Evolutionary conservation across 2,329 filamentous ascomycete species (phyloP).

Genomic region (Penicillium aurantiogriseum): DNA sequence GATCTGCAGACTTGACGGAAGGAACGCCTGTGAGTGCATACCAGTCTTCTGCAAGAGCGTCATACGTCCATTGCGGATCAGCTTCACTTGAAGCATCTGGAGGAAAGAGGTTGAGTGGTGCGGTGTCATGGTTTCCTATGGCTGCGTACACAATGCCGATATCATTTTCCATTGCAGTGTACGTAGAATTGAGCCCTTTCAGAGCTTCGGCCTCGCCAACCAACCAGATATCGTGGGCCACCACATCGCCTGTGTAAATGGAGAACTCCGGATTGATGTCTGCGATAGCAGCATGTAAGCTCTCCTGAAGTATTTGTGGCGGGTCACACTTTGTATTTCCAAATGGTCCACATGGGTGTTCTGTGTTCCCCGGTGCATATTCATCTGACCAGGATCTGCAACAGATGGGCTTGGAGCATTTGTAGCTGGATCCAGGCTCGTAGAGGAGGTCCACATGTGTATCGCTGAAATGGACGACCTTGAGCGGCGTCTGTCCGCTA

Average conservation of each 20-base stretch:
- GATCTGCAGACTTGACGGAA: constrained; percentile 35
- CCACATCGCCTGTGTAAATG: constrained; percentile 61
- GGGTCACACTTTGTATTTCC: constrained; percentile 57
- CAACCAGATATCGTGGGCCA: constrained; percentile 51
- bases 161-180: constrained; percentile 45
- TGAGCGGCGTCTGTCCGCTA: constrained; percentile 50
- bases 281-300: constrained; percentile 48
- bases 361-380: constrained; percentile 51
- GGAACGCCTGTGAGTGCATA: constrained; percentile 46
- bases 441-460: constrained; percentile 60
- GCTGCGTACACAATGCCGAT: constrained; percentile 53
- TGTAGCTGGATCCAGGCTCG: constrained; percentile 52
- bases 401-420: constrained; percentile 61
- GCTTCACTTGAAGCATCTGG: constrained; percentile 40
- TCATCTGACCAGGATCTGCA: constrained; percentile 53
- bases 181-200: constrained; percentile 46
- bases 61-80: constrained; percentile 54
- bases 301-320: constrained; percentile 53
- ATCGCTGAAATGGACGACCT: constrained; percentile 60
- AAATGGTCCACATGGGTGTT: constrained; percentile 52
- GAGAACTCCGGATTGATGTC: constrained; percentile 51
- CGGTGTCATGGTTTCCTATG: constrained; percentile 58
- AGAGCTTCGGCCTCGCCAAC: constrained; percentile 35
- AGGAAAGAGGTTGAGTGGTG: constrained; percentile 54
- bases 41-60: constrained; percentile 50